Base-by-base conservation (phyloP, 2,329 filamentous ascomycete species). In the Penicillium sp. region DNA sequence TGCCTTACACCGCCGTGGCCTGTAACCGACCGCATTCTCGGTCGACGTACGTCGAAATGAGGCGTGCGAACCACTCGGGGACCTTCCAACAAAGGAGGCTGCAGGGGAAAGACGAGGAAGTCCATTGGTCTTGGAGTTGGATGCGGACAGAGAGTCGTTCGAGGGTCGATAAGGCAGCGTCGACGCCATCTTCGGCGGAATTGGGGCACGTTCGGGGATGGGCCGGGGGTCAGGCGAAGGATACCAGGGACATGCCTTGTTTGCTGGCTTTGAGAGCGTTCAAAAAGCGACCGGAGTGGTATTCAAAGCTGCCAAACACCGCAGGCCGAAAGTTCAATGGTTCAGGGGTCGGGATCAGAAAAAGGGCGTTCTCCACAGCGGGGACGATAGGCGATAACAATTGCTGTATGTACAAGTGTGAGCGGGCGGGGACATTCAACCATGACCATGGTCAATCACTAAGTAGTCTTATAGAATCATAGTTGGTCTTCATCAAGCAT, bases 1-100 rank as follows among this genome's bases (percentile, higher is more conserved):
- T 22, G 90, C 90, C 59, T 87, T 88, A 72, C 89, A 78, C 72
- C 84, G 87, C 68, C 84, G 83, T 19, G 79, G 76, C 5, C 83
- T 73, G 28, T 60, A 82, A 57, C 82, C 81, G 64, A 83, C 78
- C 61, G 82, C 60, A 62, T 72, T 70, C 30, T 71, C 71, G 4
- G 72, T 68, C 6, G 79, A 81, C 45, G 70, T 71, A 55, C 72
- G 75, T 33, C 71, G 73, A 54, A 73, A 73, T 4, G 76, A 77
- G n/a, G 69, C 68, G 6, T 74, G 70, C 6, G 78, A 81, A 60
- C 71, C 76, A 77, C 73, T 86, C 78, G 73, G 82, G 69, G 75
- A 83, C 76, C 66, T 82, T 78, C 60, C 83, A 76, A 63, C 77
- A 79, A 63, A 85, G 83, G 62, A 90, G 73, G 43, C 86, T 84